Evolutionary conservation across 2,329 filamentous ascomycete genomes (phyloP).

Genomic region (Xenosphaeropsis pyriputrescens): DNA sequence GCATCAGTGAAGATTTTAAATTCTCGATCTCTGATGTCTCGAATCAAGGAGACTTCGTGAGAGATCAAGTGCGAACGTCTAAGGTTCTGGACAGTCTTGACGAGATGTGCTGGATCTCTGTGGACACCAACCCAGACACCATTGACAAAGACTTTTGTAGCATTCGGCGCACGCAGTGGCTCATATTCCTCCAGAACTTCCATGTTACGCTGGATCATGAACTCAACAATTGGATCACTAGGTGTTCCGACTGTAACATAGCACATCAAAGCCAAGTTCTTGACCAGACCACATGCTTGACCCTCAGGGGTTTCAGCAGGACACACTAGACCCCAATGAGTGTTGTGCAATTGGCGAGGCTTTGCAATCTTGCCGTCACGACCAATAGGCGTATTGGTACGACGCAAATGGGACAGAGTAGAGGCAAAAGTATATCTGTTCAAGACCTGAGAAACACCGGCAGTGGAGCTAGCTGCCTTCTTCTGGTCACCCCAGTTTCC

Average conservation of each 20-base stretch:
- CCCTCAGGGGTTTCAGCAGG: conserved; percentile 96
- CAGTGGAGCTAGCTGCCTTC: conserved; percentile 88
- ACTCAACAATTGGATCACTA: conserved; percentile 79
- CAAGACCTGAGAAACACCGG: conserved; percentile 93
- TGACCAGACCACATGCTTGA: conserved; percentile 94
- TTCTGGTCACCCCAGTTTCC: conserved; percentile 99
- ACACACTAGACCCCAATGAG: conserved; percentile 95
- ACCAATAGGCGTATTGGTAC: conserved; percentile 95
- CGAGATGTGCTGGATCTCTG: conserved; percentile 73
- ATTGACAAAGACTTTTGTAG: conserved; percentile 96
- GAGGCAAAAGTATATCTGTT: conserved; percentile 97
- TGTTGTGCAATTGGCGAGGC: conserved; percentile 94
- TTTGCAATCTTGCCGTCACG: conserved; percentile 98
- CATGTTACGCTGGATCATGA: conserved; percentile 93
- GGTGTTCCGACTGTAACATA: conserved; percentile 94
- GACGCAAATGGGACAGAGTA: conserved; percentile 87
- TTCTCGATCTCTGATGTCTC: conserved; percentile 92
- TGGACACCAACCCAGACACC: conserved; percentile 97
- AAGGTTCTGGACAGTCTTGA: conserved; percentile 62
- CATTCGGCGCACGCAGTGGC: conserved; percentile 69
- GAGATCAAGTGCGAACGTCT: conserved; percentile 73
- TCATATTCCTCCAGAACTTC: conserved; percentile 94
- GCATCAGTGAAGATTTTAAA: conserved; percentile 99
- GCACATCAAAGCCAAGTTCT: conserved; percentile 96
- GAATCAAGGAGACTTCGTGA: conserved; percentile 84